Conservation (phyloP, 2,329 filamentous ascomycete species). For the Emydomyces testavorans region DNA sequence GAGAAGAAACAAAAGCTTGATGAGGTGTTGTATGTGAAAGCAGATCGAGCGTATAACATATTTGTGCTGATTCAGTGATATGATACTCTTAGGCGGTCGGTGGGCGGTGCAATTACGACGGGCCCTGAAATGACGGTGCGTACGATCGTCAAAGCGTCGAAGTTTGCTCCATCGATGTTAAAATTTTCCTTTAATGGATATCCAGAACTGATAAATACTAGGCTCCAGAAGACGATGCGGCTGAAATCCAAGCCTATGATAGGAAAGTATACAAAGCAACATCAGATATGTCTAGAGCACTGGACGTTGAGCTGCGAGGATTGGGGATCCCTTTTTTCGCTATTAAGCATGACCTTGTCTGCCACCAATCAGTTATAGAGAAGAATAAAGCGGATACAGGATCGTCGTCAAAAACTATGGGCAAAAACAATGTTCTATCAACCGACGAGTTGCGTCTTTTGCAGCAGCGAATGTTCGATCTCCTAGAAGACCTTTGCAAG, state of each 20-base stretch:
- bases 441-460: constrained; percentile 35
- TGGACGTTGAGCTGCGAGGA: constrained; percentile 44
- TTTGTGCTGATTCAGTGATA: constrained; percentile 5
- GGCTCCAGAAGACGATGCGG: constrained; percentile 39
- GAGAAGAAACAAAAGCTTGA: constrained; percentile 45
- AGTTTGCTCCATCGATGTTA: neutral
- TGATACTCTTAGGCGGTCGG: constrained; percentile 31
- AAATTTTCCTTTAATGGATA: neutral
- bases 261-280: constrained; percentile 51
- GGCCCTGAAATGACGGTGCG: constrained; percentile 26
- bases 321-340: constrained; percentile 53
- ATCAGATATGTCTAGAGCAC: constrained; percentile 47
- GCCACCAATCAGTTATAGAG: constrained; percentile 12
- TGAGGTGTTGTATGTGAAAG: constrained; percentile 41
- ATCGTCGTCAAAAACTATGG: neutral
- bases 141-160: neutral
- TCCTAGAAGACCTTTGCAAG: constrained; percentile 42
- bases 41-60: neutral
- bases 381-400: neutral
- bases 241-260: constrained; percentile 49
- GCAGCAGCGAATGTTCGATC: constrained; percentile 39
- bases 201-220: constrained; percentile 17
- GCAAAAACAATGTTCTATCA: constrained; percentile 24
- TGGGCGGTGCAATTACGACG: constrained; percentile 33
- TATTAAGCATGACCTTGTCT: constrained; percentile 36